A percentile compares a stretch with the other conserved stretches of the same genome.
These are phyloP conservation scores for Prunella vulgaris DNA, from an alignment of 257 asterid genomes.

Conservation along the genomic window DNA sequence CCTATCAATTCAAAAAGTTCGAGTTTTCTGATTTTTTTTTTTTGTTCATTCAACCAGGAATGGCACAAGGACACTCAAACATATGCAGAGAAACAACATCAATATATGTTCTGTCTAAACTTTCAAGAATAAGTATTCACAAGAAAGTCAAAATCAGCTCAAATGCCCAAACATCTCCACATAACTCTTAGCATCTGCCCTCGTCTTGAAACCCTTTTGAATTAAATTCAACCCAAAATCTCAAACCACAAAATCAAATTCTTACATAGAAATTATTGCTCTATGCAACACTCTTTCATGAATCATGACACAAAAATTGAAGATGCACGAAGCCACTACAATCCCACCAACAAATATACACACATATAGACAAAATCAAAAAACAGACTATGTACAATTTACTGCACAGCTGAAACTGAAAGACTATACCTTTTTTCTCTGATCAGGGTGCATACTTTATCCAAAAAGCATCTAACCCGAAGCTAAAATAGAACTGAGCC, in stretches of 20 bases:
- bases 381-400: not conserved
- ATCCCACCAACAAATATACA: not conserved
- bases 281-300: not conserved
- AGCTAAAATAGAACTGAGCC: conserved; percentile 3
- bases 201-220: conserved; percentile 1
- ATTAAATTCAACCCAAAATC: not conserved
- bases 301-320: not conserved
- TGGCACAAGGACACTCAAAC: not conserved
- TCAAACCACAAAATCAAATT: conserved; percentile 10
- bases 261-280: not conserved
- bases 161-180: conserved; percentile 1
- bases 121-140: not conserved
- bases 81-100: conserved; percentile 1
- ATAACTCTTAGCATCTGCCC: conserved; percentile 2
- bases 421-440: conserved; percentile 59
- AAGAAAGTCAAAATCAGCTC: not conserved
- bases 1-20: not conserved
- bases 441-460: conserved; percentile 75
- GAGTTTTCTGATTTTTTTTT: not conserved
- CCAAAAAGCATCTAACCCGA: conserved; percentile 38
- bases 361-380: not conserved
- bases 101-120: not conserved
- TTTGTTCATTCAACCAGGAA: not conserved
- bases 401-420: conserved; percentile 4
- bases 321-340: not conserved